Conservation (phyloP, 176 grass and related monocot genomes). For the Rhipidocladum racemiflorum region DNA sequence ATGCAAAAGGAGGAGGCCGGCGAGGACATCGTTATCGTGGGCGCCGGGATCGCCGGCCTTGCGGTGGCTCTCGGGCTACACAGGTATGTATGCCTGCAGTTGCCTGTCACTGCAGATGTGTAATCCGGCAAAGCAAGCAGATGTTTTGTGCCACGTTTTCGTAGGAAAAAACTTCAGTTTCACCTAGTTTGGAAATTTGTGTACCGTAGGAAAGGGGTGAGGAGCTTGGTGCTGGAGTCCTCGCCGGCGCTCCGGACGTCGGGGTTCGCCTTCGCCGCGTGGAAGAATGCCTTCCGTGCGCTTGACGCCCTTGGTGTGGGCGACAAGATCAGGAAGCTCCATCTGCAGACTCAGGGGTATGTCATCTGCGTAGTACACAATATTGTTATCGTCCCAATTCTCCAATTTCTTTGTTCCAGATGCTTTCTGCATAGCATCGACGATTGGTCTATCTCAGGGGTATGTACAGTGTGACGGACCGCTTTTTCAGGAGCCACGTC, state of each 20-base stretch:
- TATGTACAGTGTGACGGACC: too few species aligned
- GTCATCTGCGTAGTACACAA: background rate
- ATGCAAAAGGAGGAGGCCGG: slow-evolving; percentile 21
- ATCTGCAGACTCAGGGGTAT: slow-evolving; percentile 6
- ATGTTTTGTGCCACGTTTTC: too few species aligned
- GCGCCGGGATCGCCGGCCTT: slow-evolving; percentile 65
- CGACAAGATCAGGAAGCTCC: slow-evolving; percentile 53
- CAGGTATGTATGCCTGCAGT: background rate
- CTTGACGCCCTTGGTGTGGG: slow-evolving; percentile 73
- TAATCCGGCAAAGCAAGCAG: too few species aligned
- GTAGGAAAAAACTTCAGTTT: too few species aligned
- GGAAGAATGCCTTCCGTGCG: slow-evolving; percentile 66
- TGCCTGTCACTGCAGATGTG: too few species aligned
- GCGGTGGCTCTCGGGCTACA: slow-evolving; percentile 50
- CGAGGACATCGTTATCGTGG: slow-evolving; percentile 58
- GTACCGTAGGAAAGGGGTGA: slow-evolving; percentile 52
- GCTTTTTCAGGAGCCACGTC: too few species aligned
- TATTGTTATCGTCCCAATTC: background rate
- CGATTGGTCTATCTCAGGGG: background rate
- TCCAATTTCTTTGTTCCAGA: background rate
- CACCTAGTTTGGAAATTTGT: background rate
- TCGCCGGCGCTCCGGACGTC: slow-evolving; percentile 53
- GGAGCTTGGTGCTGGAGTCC: slow-evolving; percentile 78
- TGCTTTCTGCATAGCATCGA: too few species aligned
- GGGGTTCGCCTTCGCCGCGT: slow-evolving; percentile 48